A percentile compares a stretch with the other conserved stretches of the same genome.
Conservation (phyloP, 1,284 basidiomycete species). For the Entoloma clypeatum region DNA sequence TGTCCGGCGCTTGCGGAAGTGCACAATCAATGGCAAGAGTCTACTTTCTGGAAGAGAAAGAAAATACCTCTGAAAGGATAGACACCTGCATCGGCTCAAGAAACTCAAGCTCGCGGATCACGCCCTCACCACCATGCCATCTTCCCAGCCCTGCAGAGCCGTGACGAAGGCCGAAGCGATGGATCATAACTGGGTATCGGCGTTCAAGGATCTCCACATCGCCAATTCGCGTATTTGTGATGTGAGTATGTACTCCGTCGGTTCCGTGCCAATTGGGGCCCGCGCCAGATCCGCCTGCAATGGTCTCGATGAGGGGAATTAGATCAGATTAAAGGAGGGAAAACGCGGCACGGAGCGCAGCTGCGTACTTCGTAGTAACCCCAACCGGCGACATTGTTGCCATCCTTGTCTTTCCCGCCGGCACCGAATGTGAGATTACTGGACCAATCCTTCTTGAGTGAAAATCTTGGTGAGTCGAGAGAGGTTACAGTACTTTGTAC, state of each 20-base stretch:
- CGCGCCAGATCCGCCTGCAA: constrained; percentile 91
- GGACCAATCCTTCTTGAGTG: constrained; percentile 10
- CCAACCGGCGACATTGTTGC: constrained; percentile 77
- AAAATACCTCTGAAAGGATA: constrained; percentile 73
- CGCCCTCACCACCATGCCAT: constrained; percentile 85
- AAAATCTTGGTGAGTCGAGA: background rate
- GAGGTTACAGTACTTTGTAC: constrained; percentile 66
- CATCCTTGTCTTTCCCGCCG: constrained; percentile 82
- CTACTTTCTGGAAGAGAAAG: constrained; percentile 10
- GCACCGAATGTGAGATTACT: constrained; percentile 91
- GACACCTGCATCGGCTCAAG: constrained; percentile 83
- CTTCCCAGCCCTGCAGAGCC: constrained; percentile 78
- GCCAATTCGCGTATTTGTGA: constrained; percentile 92
- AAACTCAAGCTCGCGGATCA: constrained; percentile 86
- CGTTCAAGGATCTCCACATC: constrained; percentile 93
- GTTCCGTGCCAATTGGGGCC: constrained; percentile 90
- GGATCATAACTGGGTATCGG: constrained; percentile 84
- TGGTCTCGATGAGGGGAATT: constrained; percentile 52
- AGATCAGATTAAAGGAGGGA: constrained; percentile 1
- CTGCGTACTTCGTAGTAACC: constrained; percentile 89
- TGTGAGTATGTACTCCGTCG: constrained; percentile 84
- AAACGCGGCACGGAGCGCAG: constrained; percentile 1
- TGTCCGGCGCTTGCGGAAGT: constrained; percentile 70
- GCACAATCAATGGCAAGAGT: constrained; percentile 1
- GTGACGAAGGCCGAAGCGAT: constrained; percentile 76